Base-by-base conservation (phyloP, 805 yeast species). In the Vanderwaltozyma tropicalis region DNA sequence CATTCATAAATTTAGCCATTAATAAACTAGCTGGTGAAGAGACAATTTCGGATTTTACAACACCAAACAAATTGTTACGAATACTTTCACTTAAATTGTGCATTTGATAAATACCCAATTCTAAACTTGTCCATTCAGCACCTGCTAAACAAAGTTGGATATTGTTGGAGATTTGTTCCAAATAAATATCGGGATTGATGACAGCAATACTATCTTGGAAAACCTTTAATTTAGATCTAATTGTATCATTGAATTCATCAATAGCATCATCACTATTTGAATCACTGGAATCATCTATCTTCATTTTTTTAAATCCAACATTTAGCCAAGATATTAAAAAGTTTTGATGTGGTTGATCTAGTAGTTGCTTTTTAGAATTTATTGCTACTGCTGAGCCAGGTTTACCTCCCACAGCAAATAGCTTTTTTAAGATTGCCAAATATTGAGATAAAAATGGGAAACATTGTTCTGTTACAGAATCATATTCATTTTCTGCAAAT, bases 51-150 rank as follows among this genome's bases (percentile, higher is more conserved):
- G 66, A 68, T 53, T 84, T 78, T 30, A 80, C 79, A 29, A 82
- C 52, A 49, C 77, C 77, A 59, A 86, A 74, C n/a, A 80, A 59
- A 47, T 85, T 85, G 50, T 78, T 82, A 57, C 85, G 76, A 41
- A 88, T 66, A 39, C 83, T 73, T 43, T 89, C 97, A 35, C 87
- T 77, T 46, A 80, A 78, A 46, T 78, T 80, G 37, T 76, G 73
- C 52, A 92, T 69, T 61, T 88, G 94, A 55, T 69, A 87, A 37
- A 92, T 65, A 3, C 95, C 96, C 45, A 92, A 68, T 60, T 92
- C 99, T 28, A 85, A 68, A 20, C 72, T 74, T 55, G 86, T 74
- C 97, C 97, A 88, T 45, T 78, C 75, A 7, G 45, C 47, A 18
- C 50, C 48, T 2, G 42, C 53, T 54, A 50, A 66, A 62, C 36